phyloP scores from a whole-genome alignment of 2,329 filamentous ascomycete genomes.

The Tolypocladium cylindrosporum region DNA sequence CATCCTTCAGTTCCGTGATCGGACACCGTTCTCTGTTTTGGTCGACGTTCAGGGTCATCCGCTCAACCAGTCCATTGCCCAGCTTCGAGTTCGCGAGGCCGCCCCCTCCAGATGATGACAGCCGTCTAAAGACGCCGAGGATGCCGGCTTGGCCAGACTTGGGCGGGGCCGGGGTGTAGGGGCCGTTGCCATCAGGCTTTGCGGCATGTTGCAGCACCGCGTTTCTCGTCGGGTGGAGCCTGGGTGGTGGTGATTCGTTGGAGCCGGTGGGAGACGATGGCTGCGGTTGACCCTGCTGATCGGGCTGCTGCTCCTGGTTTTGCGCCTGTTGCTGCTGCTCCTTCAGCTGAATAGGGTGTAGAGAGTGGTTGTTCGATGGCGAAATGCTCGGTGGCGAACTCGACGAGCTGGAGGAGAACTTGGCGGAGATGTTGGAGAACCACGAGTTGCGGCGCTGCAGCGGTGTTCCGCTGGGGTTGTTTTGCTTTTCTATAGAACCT shows the following conservation, averaged over 20 bases:
- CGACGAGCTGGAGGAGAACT: slow-evolving; percentile 59
- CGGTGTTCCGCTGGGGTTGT: slow-evolving; percentile 18
- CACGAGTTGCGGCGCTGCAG: slow-evolving; percentile 64
- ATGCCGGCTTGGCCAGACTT: slow-evolving; percentile 61
- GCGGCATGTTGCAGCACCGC: slow-evolving; percentile 48
- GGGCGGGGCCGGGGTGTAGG: slow-evolving; percentile 67
- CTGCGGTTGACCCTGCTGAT: slow-evolving; percentile 3
- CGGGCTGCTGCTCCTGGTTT: neutral
- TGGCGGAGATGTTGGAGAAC: slow-evolving; percentile 89
- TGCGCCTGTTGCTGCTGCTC: slow-evolving; percentile 7
- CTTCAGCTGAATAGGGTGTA: slow-evolving; percentile 6
- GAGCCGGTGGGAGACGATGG: slow-evolving; percentile 12
- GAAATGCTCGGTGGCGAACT: slow-evolving; percentile 21
- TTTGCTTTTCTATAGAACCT: slow-evolving; percentile 23
- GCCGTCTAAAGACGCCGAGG: slow-evolving; percentile 68
- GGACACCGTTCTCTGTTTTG: slow-evolving; percentile 67
- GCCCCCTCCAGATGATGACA: slow-evolving; percentile 57
- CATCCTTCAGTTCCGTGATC: slow-evolving; percentile 67
- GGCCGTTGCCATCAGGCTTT: slow-evolving; percentile 48
- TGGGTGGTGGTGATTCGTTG: slow-evolving; percentile 36
- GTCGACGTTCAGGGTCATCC: slow-evolving; percentile 79
- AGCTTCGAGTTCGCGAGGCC: slow-evolving; percentile 15
- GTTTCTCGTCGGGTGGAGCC: slow-evolving; percentile 41
- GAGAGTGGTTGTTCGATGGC: slow-evolving; percentile 5
- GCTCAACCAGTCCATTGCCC: slow-evolving; percentile 63